Base-by-base conservation (phyloP, 2,329 filamentous ascomycete species). In the Orbilia ellipsospora region DNA sequence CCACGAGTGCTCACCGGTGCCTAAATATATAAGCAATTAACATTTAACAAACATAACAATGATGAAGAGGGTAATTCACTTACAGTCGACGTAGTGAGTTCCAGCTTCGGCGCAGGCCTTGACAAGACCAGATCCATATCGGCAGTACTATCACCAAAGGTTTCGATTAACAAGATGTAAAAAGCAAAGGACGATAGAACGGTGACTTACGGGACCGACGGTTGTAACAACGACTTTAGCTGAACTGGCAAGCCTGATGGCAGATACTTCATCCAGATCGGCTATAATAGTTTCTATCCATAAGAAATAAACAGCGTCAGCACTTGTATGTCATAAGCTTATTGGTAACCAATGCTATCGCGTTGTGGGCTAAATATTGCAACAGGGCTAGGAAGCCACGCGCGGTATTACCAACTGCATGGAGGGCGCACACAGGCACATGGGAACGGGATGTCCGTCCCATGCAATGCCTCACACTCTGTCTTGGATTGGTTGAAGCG, bases 61-160 rank as follows among this genome's bases (percentile, higher is more conserved):
- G 31, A 36, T 10, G 31, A 36, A 36, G 31, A 36, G 31, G 31
- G 8, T 10, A 13, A n/a, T 4, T n/a, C 44, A 65, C 72, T 40
- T 61, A 83, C 86, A 87, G 80, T 91, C 89, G 65, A 91, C 81
- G 79, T 91, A 91, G 80, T 91, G 89, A 2, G 89, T 91, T 4
- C 89, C 89, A 77, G 85, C 86, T 62, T 85, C 83, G 2, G 87
- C 88, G 79, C 89, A 91, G 5, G 89, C 89, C 78, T 88, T 87
- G 7, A 91, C 85, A 2, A 90, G 87, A 0, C 87, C 86, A 36
- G 86, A 86, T n/a, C 89, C 89, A 80, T 90, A 89, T 64, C 86
- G 82, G 82, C 88, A 85, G 80, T 88, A 91, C 0, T 70, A 55
- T 42, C 4, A n/a, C 40, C 2, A n/a, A 2, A 44, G 10, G 40